Conservation (phyloP, 2,329 filamentous ascomycete genomes). For the Colletotrichum tropicale region DNA sequence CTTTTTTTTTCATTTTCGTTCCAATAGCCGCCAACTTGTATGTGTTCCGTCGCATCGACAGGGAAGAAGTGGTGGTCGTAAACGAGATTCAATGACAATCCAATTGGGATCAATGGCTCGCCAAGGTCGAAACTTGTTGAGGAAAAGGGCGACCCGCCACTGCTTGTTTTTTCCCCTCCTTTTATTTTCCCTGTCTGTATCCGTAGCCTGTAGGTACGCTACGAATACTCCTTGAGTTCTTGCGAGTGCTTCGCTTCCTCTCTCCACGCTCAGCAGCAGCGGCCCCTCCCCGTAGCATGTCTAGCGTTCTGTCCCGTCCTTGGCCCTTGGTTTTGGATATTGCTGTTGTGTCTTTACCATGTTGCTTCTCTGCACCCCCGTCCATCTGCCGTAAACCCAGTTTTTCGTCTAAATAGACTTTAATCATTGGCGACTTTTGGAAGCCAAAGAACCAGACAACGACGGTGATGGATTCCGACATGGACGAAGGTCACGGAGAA, state of each 20-base stretch:
- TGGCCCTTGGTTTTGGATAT: not conserved
- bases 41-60: not conserved
- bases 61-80: not conserved
- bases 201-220: not conserved
- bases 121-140: conserved; percentile 18
- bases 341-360: not conserved
- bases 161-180: not conserved
- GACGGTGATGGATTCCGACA: not conserved
- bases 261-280: not conserved
- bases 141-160: not conserved
- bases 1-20: not conserved
- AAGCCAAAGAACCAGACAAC: not conserved
- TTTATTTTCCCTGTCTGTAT: not conserved
- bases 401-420: not conserved
- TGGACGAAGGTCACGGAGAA: not conserved
- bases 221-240: not conserved
- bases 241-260: not conserved
- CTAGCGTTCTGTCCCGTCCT: not conserved
- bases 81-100: not conserved
- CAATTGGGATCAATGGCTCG: conserved; percentile 3
- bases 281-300: not conserved
- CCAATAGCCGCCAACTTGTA: not conserved
- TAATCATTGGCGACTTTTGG: not conserved
- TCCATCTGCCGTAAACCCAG: not conserved
- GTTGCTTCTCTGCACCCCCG: not conserved